A percentile compares a stretch with the other conserved stretches of the same genome.
These are phyloP conservation scores for Lasiosphaeris hirsuta DNA, from an alignment of 495 filamentous ascomycete species.

Conservation along the genomic window DNA sequence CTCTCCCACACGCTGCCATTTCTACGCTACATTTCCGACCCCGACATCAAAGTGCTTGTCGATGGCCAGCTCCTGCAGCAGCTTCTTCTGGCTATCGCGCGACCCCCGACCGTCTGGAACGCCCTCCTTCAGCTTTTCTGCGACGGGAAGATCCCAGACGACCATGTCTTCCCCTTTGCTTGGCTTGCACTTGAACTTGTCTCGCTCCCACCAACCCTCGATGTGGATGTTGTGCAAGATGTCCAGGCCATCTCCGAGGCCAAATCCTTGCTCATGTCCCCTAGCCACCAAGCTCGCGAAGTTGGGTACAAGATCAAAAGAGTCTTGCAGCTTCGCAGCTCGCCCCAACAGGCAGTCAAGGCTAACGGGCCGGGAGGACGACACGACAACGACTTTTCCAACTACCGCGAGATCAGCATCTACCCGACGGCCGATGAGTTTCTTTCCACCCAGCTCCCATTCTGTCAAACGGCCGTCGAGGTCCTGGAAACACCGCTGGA, in stretches of 20 bases:
- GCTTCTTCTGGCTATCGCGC: slow-evolving; percentile 49
- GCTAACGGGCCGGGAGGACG: slow-evolving; percentile 58
- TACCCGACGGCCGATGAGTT: slow-evolving; percentile 70
- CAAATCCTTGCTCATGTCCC: slow-evolving; percentile 31
- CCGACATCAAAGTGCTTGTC: slow-evolving; percentile 50
- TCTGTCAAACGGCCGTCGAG: slow-evolving; percentile 50
- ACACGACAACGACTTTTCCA: slow-evolving; percentile 71
- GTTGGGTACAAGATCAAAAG: slow-evolving; percentile 31
- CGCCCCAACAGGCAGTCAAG: not conserved
- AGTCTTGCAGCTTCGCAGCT: slow-evolving; percentile 13
- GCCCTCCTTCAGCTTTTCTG: slow-evolving; percentile 46
- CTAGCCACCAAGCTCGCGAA: slow-evolving; percentile 23
- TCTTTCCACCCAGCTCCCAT: slow-evolving; percentile 53
- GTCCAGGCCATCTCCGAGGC: slow-evolving; percentile 29
- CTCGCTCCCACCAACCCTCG: slow-evolving; percentile 34
- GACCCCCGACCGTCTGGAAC: slow-evolving; percentile 63
- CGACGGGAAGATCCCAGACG: slow-evolving; percentile 33
- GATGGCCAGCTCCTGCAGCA: slow-evolving; percentile 55
- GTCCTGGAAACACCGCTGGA: slow-evolving; percentile 32
- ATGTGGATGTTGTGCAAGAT: slow-evolving; percentile 29
- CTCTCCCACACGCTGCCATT: slow-evolving; percentile 39
- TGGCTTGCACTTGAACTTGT: slow-evolving; percentile 61
- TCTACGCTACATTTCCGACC: slow-evolving; percentile 37
- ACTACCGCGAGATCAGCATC: slow-evolving; percentile 62
- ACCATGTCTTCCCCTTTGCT: slow-evolving; percentile 46